Conservation (phyloP, 176 grass and related monocot genomes). For the Rhynchospora tenuis region DNA sequence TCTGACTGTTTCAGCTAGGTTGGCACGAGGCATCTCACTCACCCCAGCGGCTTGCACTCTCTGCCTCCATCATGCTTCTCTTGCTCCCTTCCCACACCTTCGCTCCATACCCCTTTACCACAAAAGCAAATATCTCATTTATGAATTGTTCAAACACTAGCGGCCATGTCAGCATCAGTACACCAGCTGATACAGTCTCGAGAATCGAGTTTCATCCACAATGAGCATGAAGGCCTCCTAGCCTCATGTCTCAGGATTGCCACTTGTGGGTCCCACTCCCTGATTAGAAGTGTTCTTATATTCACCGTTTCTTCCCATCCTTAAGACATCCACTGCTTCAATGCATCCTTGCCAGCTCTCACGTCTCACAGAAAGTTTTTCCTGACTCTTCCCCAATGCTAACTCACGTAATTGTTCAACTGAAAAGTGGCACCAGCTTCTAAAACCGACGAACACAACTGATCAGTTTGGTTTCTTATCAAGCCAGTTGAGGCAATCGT, state of each 20-base stretch:
- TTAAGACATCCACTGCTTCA: no score
- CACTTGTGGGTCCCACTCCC: no score
- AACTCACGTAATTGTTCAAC: conserved; percentile 22
- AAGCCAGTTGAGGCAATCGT: conserved; percentile 19
- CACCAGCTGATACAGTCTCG: neutral
- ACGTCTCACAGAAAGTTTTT: conserved; percentile 36
- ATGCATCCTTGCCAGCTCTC: neutral
- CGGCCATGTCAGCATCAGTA: conserved; percentile 33
- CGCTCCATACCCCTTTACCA: neutral
- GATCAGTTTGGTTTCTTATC: neutral
- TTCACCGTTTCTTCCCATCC: no score
- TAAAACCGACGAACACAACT: conserved; percentile 40
- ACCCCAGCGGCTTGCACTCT: neutral
- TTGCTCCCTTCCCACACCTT: neutral
- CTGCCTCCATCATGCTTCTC: neutral
- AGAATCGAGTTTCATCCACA: neutral
- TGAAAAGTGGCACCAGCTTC: no score
- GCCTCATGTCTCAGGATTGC: conserved; percentile 9
- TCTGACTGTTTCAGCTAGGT: neutral
- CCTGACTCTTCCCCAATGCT: conserved; percentile 35
- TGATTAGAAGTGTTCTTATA: no score
- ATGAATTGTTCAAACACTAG: conserved; percentile 32
- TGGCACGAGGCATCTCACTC: conserved; percentile 5
- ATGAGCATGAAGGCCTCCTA: neutral
- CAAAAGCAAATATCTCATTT: neutral